Percentiles rank a stretch among this genome's conserved stretches.
phyloP scores from a whole-genome alignment of 2,329 filamentous ascomycete species.

The Sclerotiophoma versabilis region DNA sequence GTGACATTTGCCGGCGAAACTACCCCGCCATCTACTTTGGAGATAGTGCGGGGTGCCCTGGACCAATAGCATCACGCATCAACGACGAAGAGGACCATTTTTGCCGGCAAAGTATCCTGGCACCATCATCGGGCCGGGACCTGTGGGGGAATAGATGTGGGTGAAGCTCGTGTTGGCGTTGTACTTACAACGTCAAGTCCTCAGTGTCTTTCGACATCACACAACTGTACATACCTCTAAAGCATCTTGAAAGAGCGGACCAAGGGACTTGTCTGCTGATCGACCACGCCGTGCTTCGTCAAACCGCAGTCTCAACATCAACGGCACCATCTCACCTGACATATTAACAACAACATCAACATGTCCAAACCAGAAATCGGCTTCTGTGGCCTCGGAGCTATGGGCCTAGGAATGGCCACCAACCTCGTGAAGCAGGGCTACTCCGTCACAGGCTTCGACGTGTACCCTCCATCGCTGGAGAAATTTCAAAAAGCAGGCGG shows the following conservation, averaged over 20 bases:
- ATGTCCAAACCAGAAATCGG: slow-evolving; percentile 60
- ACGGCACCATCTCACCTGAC: neutral
- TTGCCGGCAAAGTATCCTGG: slow-evolving; percentile 20
- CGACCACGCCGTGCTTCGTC: too few species aligned
- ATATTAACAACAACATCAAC: neutral
- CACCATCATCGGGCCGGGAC: slow-evolving; percentile 15
- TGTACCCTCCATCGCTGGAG: slow-evolving; percentile 71
- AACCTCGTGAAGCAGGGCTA: slow-evolving; percentile 73
- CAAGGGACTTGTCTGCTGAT: too few species aligned
- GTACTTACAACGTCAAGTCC: slow-evolving; percentile 7
- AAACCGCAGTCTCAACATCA: too few species aligned
- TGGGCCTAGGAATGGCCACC: slow-evolving; percentile 84
- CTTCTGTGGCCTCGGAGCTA: slow-evolving; percentile 79
- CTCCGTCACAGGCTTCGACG: slow-evolving; percentile 73
- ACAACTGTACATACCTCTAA: neutral
- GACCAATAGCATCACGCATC: slow-evolving; percentile 22
- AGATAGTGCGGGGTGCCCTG: slow-evolving; percentile 29
- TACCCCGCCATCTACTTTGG: slow-evolving; percentile 29
- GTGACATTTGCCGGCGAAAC: slow-evolving; percentile 23
- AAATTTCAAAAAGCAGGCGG: slow-evolving; percentile 71
- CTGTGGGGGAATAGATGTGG: slow-evolving; percentile 7
- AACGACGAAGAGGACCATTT: slow-evolving; percentile 14
- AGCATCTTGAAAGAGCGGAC: neutral
- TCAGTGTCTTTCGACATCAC: neutral
- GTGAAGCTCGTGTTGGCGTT: slow-evolving; percentile 6